Conservation (phyloP, 2,329 filamentous ascomycete species). For the Penicillium paneum region DNA sequence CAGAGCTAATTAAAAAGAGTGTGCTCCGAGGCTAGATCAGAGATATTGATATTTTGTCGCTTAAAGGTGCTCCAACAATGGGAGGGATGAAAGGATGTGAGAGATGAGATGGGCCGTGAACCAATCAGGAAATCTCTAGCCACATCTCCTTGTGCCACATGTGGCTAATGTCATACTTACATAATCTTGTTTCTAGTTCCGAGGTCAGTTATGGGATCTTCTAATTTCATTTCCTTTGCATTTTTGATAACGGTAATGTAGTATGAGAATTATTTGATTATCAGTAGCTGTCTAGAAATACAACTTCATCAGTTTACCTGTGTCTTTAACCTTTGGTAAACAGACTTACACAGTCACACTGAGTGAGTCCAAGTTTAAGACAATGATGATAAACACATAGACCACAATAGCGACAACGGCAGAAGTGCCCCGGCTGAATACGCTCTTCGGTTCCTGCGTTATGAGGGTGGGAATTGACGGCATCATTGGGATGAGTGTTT, state of each 20-base stretch:
- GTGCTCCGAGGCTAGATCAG: not conserved
- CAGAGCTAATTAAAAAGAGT: not conserved
- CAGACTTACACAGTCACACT: not conserved
- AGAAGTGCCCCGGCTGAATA: conserved; percentile 55
- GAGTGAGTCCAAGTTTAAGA: not conserved
- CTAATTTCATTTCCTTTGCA: not conserved
- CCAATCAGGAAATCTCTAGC: conserved; percentile 7
- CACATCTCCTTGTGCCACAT: not conserved
- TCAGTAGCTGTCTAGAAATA: not conserved
- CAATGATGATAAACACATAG: no score
- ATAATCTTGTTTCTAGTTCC: not conserved
- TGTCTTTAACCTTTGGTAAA: not conserved
- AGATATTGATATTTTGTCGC: not conserved
- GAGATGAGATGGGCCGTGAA: not conserved
- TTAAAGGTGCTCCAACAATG: not conserved
- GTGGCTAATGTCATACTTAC: not conserved
- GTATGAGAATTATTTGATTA: not conserved
- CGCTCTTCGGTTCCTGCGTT: conserved; percentile 72
- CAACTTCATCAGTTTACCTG: not conserved
- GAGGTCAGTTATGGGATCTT: not conserved
- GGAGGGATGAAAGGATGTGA: conserved; percentile 1
- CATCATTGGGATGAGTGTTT: conserved; percentile 68
- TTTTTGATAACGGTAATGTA: not conserved
- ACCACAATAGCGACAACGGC: not conserved
- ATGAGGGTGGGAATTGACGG: conserved; percentile 65